phyloP scores from a whole-genome alignment of 2,329 filamentous ascomycete genomes.

The Trichocomaceae sp. region DNA sequence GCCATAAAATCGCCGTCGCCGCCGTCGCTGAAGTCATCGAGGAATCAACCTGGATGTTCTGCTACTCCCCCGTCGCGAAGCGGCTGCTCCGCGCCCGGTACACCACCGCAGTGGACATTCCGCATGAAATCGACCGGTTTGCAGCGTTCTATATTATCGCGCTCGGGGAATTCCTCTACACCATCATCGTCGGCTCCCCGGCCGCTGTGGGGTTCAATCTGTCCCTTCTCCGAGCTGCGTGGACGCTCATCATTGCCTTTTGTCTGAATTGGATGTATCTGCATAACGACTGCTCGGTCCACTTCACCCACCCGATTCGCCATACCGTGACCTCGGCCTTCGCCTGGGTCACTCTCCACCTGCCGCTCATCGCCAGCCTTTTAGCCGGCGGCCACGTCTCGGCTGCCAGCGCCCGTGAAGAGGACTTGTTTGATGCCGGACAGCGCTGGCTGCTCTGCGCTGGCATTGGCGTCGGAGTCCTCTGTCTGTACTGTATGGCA shows the following conservation, averaged over 20 bases:
- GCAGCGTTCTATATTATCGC: slow-evolving; percentile 49
- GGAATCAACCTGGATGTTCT: slow-evolving; percentile 41
- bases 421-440: slow-evolving; percentile 35
- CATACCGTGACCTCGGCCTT: slow-evolving; percentile 42
- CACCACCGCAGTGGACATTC: slow-evolving; percentile 45
- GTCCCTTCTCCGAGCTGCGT: slow-evolving; percentile 42
- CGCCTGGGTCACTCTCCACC: slow-evolving; percentile 41
- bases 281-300: slow-evolving; percentile 42
- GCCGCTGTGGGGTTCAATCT: slow-evolving; percentile 42
- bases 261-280: slow-evolving; percentile 48
- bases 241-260: slow-evolving; percentile 46
- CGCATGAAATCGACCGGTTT: slow-evolving; percentile 46
- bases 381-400: slow-evolving; percentile 45
- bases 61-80: slow-evolving; percentile 42
- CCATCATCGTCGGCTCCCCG: slow-evolving; percentile 44
- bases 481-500: slow-evolving; percentile 35
- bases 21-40: slow-evolving; percentile 40
- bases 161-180: slow-evolving; percentile 47
- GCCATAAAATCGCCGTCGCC: slow-evolving; percentile 39
- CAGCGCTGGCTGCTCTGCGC: slow-evolving; percentile 46
- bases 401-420: slow-evolving; percentile 32
- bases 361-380: slow-evolving; percentile 42
- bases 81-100: slow-evolving; percentile 38
- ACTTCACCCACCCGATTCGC: slow-evolving; percentile 41
- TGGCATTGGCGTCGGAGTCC: slow-evolving; percentile 41